These are phyloP conservation scores for Sclerospora graminicola DNA, from an alignment of 352 stramenopile species.

Conservation along the genomic window DNA sequence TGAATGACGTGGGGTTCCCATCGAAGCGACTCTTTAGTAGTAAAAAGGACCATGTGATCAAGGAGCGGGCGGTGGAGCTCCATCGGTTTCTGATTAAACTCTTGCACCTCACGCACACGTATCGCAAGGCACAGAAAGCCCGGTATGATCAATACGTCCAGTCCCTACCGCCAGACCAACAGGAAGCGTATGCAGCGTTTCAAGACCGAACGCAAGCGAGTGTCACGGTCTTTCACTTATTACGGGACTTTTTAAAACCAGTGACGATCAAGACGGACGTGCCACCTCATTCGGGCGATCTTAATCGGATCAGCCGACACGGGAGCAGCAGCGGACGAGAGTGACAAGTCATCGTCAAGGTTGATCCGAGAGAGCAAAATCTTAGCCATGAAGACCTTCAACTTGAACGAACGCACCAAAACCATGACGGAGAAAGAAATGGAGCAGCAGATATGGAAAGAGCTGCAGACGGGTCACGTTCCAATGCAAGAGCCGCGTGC, in stretches of 20 bases:
- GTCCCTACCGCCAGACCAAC: conserved; percentile 9
- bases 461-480: conserved; percentile 7
- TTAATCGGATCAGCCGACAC: conserved; percentile 2
- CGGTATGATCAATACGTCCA: conserved; percentile 43
- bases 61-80: conserved; percentile 58
- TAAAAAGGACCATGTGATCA: conserved; percentile 61
- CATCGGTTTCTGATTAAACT: conserved; percentile 70
- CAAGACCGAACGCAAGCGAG: conserved; percentile 43
- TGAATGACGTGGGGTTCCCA: conserved; percentile 41
- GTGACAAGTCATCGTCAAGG: conserved; percentile 18
- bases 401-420: conserved; percentile 8
- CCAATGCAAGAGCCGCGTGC: conserved; percentile 5
- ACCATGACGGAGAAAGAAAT: conserved; percentile 4
- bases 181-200: conserved; percentile 18
- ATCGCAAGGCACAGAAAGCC: conserved; percentile 60
- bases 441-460: conserved; percentile 11
- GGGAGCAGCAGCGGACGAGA: conserved; percentile 6
- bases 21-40: conserved; percentile 55
- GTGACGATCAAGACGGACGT: conserved; percentile 20
- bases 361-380: conserved; percentile 70
- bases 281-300: conserved; percentile 10
- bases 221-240: conserved; percentile 44
- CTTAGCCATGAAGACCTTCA: conserved; percentile 38
- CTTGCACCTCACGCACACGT: conserved; percentile 61
- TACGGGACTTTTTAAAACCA: conserved; percentile 70